Evolutionary conservation across 139 green algal genomes (phyloP), one percentile per base, ranked within the genome.

Genomic region (Picochlorum sp.): DNA sequence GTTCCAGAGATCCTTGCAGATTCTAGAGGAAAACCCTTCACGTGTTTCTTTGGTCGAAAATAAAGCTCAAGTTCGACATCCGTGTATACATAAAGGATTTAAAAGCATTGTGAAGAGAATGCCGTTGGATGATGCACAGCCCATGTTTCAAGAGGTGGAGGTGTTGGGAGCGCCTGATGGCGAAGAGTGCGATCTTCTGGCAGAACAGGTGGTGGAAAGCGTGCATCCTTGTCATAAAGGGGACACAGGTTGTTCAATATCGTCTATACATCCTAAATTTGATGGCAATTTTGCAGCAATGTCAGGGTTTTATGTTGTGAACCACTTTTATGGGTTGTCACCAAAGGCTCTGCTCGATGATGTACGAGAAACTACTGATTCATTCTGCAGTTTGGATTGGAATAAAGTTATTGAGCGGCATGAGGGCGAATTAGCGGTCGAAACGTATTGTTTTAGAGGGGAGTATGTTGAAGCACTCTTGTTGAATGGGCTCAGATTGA

Each of bases 391-490:
- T 1, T 57, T 49, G 54, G 60, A 61, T 13, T 89, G 83, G 83
- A 18, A 23, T 3, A 37, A 62, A 57, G 57, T 83, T 26, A 18
- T 70, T 23, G 9, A 38, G 4, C 24, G 47, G 3, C 41, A 73
- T 37, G 77, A 70, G 2, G 57, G 67, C 15, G 72, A 88, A 47
- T 68, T 83, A 3, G 82, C 85, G 37, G 66, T 83, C 13, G 87
- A 94, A 21, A 65, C 68, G 15, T 94, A 95, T 76, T 95, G 88
- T 77, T 85, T 91, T 63, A 81, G 87, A 69, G 85, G 77, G 4
- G 79, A 77, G 1, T 95, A 95, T 60, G 66, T 85, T n/a, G 62
- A 73, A 3, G 49, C 67, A 26, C 80, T 95, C 57, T 63, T 95
- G 66, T 52, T 50, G 0, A 26, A 85, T 2, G 88, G 88, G 11